Evolutionary conservation across 2,329 filamentous ascomycete species (phyloP).

Genomic region (Teratosphaeria pseudoeucalypti): DNA sequence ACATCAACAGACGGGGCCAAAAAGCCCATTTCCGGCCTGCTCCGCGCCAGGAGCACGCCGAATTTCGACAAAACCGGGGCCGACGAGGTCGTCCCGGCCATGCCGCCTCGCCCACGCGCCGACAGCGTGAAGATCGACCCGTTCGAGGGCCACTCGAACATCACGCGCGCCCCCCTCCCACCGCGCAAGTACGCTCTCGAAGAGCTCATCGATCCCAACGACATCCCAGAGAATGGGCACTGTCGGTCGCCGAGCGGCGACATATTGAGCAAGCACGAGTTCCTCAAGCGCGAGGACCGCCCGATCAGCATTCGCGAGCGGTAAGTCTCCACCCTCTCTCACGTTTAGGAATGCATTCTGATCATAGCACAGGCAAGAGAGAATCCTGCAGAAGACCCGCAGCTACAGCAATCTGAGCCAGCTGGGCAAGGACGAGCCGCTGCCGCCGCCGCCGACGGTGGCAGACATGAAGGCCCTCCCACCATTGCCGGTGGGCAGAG

Average conservation of each 20-base stretch:
- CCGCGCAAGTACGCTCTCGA: conserved; percentile 13
- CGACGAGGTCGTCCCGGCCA: not conserved
- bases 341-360: not conserved
- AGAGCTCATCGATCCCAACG: conserved; percentile 20
- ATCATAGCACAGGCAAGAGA: conserved; percentile 16
- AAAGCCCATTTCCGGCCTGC: not conserved
- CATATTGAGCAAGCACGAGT: conserved; percentile 16
- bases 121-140: conserved; percentile 2
- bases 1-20: not conserved
- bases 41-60: not conserved
- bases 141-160: conserved; percentile 11
- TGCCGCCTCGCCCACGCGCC: not conserved
- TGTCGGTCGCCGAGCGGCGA: conserved; percentile 24
- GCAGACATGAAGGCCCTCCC: not conserved
- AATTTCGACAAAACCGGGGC: not conserved
- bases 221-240: conserved; percentile 11
- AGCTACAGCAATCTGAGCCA: not conserved
- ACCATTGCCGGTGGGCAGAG: not conserved
- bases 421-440: not conserved
- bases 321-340: not conserved
- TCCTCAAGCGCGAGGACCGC: conserved; percentile 18
- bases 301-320: conserved; percentile 27
- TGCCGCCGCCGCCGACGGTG: not conserved
- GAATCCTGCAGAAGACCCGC: conserved; percentile 15
- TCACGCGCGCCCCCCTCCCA: conserved; percentile 15